Percentiles rank a stretch among this genome's conserved stretches.
These are phyloP conservation scores for Dinochytrium kinnereticum DNA, from an alignment of 371 early-diverging fungal genomes.

Conservation along the genomic window DNA sequence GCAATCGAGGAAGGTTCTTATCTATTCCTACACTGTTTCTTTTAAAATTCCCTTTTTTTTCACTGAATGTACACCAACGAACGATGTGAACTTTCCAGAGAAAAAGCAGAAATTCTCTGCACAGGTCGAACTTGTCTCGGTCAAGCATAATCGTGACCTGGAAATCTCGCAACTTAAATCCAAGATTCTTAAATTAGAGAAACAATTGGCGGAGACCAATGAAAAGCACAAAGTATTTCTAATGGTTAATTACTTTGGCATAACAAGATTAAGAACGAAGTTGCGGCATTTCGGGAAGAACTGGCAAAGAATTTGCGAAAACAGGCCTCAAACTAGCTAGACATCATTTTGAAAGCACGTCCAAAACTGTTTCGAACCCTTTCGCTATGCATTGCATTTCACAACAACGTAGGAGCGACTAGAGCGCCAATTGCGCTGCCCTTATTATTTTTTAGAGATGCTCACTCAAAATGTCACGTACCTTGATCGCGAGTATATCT, in stretches of 20 bases:
- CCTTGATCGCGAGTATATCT: conserved; percentile 28
- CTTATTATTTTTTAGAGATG: background rate
- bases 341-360: too few relatives aligned
- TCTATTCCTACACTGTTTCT: background rate
- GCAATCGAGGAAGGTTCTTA: background rate
- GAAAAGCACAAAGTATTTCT: conserved; percentile 3
- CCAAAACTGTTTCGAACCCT: too few relatives aligned
- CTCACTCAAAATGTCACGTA: background rate
- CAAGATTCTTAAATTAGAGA: background rate
- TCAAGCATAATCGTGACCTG: conserved; percentile 22
- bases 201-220: background rate
- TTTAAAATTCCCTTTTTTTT: background rate
- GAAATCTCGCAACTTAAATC: conserved; percentile 15
- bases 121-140: conserved; percentile 26
- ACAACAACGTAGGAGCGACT: too few relatives aligned
- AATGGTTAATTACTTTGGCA: background rate
- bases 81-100: too few relatives aligned
- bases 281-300: background rate
- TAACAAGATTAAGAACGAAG: background rate
- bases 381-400: too few relatives aligned
- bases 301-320: too few relatives aligned
- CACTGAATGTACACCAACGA: background rate
- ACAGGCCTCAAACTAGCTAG: too few relatives aligned
- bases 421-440: background rate
- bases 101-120: conserved; percentile 16